A percentile compares a stretch with the other conserved stretches of the same genome.
These are phyloP conservation scores for Colletotrichum sublineola DNA, from an alignment of 2,329 filamentous ascomycete species.

Conservation along the genomic window DNA sequence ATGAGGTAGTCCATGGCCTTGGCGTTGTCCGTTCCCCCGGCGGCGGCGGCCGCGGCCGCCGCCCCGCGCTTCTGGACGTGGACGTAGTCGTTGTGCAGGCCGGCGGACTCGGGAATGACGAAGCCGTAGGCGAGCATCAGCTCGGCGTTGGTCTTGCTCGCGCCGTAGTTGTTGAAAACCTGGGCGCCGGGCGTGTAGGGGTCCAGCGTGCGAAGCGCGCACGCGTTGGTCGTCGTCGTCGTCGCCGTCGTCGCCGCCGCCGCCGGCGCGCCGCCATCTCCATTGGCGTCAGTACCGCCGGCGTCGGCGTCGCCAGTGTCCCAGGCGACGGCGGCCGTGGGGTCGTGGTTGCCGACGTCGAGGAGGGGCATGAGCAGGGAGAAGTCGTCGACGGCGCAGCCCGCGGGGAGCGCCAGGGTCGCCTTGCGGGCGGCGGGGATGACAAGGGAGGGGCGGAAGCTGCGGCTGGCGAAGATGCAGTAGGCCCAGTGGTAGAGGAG, in stretches of 20 bases:
- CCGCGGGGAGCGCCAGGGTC: conserved; percentile 51
- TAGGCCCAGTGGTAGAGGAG: conserved; percentile 74
- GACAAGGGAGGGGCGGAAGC: conserved; percentile 73
- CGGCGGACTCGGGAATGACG: conserved; percentile 61
- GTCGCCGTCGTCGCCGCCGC: conserved; percentile 3
- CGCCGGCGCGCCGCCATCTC: too few relatives aligned
- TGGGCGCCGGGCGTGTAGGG: conserved; percentile 61
- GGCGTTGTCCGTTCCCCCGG: conserved; percentile 39
- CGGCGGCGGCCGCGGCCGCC: conserved; percentile 41
- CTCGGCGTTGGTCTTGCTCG: conserved; percentile 79
- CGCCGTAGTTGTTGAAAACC: conserved; percentile 79
- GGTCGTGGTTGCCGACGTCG: conserved; percentile 80
- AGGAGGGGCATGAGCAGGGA: conserved; percentile 78
- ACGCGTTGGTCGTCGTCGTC: conserved; percentile 48
- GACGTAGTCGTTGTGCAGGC: conserved; percentile 71
- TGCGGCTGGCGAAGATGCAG: conserved; percentile 74
- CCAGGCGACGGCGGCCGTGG: conserved; percentile 72
- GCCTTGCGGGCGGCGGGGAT: conserved; percentile 53
- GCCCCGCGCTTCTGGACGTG: conserved; percentile 64
- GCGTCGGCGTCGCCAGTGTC: conserved; percentile 52
- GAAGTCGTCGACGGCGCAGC: conserved; percentile 68
- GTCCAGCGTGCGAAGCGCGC: conserved; percentile 59
- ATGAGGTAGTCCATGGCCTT: conserved; percentile 62
- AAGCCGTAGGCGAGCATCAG: conserved; percentile 75
- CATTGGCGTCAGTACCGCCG: conserved; percentile 26